Evolutionary conservation across 768 basidiomycete species (phyloP).

Genomic region (Pulveroboletus sp.): DNA sequence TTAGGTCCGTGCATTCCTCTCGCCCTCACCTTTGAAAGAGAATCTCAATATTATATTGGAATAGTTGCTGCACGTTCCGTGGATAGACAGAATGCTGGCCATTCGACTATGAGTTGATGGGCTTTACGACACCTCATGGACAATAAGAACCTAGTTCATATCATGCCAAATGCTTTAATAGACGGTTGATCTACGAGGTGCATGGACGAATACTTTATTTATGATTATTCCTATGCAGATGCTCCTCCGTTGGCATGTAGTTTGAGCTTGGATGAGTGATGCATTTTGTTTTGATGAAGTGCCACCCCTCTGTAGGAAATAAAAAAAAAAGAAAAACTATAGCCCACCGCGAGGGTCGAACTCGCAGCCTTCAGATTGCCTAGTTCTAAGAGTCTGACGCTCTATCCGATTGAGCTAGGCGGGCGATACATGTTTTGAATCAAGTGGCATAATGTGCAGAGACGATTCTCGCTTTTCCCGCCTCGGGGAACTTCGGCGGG

Average conservation of each 20-base stretch:
- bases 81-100: conserved; percentile 44
- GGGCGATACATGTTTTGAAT: conserved; percentile 30
- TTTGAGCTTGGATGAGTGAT: neutral
- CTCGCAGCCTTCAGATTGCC: conserved; percentile 60
- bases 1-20: conserved; percentile 52
- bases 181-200: conserved; percentile 6
- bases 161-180: conserved; percentile 4
- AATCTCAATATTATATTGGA: neutral
- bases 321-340: conserved; percentile 23
- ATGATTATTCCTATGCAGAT: conserved; percentile 19
- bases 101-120: conserved; percentile 18
- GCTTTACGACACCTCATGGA: conserved; percentile 17
- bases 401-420: conserved; percentile 70
- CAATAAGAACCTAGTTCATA: conserved; percentile 1
- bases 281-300: too few species aligned
- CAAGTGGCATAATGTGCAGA: neutral
- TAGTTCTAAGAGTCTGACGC: conserved; percentile 59
- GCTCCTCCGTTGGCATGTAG: neutral
- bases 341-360: conserved; percentile 66
- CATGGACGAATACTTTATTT: conserved; percentile 20
- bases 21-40: neutral
- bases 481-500: too few species aligned
- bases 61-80: conserved; percentile 80
- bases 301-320: too few species aligned
- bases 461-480: neutral